Base-by-base conservation (phyloP, 306 rosid genomes). In the Ormosia emarginata region DNA sequence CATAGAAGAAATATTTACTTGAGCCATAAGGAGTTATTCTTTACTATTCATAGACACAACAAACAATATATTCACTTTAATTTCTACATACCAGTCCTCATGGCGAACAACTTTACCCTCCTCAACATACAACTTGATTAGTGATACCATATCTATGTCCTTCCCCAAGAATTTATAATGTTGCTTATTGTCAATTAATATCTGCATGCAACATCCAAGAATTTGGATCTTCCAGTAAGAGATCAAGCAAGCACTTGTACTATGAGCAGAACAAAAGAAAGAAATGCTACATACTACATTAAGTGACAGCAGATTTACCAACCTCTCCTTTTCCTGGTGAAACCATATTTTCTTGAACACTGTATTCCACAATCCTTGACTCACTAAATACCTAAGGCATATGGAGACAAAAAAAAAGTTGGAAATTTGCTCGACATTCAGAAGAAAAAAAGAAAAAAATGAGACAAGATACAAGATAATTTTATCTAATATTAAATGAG, bases 271-370 rank as follows among this genome's bases (percentile, higher is more conserved):
- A 79, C 55, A 61, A 24, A 46, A 56, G 10, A 70, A 1, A 2
- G 52, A 82, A 44, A 56, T 34, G 30, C 30, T 47, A 69, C 65
- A 75, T 32, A 63, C 49, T 32, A 69, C 24, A 47, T 8, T 30
- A 52, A 6, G 80, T 65, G 71, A 62, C 56, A 34, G 70, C 40
- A 82, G 40, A 73, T 71, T 74, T 83, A 71, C 77, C 29, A 67
- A 94, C 98, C 97, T 94, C 98, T 67, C 82, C 90, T 58, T 86
- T 92, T 79, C 89, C 91, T 9, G 94, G 92, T 55, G 97, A 91
- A 71, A 85, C 82, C 75, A 81, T 59, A 55, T 86, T 77, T 87
- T 94, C 98, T 81, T 87, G 18, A 56, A 94, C 36, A 66, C 12
- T 83, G 88, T 88, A 94, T 74, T 91, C 94, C 75, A 86, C 91